Percentiles rank a stretch among this genome's conserved stretches.
phyloP scores from a whole-genome alignment of 2,329 filamentous ascomycete species.

The Penicillium hordei region DNA sequence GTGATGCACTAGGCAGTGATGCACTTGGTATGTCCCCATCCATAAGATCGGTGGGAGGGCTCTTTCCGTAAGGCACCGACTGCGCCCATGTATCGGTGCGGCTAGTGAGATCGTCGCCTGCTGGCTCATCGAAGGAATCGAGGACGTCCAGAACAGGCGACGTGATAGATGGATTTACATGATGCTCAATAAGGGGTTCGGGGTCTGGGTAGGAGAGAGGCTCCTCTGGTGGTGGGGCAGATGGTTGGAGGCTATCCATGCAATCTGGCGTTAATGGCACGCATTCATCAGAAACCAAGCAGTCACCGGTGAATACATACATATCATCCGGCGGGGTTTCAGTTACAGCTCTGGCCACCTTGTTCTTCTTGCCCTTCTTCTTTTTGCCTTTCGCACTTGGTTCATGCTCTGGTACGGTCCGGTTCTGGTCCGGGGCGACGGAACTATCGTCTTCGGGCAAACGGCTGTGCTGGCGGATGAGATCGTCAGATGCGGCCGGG shows the following conservation, averaged over 20 bases:
- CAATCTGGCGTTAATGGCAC: slow-evolving; percentile 11
- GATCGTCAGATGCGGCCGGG: slow-evolving; percentile 42
- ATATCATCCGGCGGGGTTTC: slow-evolving; percentile 37
- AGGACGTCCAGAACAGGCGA: slow-evolving; percentile 44
- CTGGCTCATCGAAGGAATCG: slow-evolving; percentile 32
- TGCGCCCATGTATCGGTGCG: slow-evolving; percentile 48
- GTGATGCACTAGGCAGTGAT: slow-evolving; percentile 40
- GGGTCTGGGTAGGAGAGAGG: slow-evolving; percentile 34
- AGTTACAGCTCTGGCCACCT: slow-evolving; percentile 33
- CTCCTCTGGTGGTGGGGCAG: slow-evolving; percentile 29
- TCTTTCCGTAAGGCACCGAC: slow-evolving; percentile 47
- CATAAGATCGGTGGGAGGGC: slow-evolving; percentile 42
- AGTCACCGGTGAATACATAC: slow-evolving; percentile 29
- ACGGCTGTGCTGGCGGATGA: slow-evolving; percentile 39
- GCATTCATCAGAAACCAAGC: background rate
- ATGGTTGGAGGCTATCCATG: slow-evolving; percentile 28
- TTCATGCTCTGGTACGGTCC: slow-evolving; percentile 33
- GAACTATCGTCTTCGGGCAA: slow-evolving; percentile 35
- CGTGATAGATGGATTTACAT: slow-evolving; percentile 28
- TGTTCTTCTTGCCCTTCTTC: slow-evolving; percentile 43
- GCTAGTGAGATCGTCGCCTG: slow-evolving; percentile 36
- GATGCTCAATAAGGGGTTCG: slow-evolving; percentile 18
- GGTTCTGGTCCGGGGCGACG: slow-evolving; percentile 29
- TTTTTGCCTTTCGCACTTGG: slow-evolving; percentile 40
- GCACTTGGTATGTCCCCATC: slow-evolving; percentile 38